Base-by-base conservation (phyloP, 352 stramenopile species). In the Pythium rishiriense region DNA sequence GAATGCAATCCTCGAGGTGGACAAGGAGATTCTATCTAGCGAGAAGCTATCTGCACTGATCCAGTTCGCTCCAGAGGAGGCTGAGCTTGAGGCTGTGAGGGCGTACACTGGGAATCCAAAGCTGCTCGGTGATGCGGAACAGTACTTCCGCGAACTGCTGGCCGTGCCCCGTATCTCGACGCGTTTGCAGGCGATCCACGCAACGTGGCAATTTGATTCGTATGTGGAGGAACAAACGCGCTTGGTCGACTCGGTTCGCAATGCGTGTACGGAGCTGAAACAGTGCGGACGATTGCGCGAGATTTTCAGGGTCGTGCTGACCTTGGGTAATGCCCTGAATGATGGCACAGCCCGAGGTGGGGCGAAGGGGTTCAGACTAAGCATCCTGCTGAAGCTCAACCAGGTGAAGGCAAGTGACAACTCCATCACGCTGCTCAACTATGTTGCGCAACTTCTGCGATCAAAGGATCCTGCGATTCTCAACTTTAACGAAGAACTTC, bases 241-340 rank as follows among this genome's bases (percentile, higher is more conserved):
- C 35, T 58, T 94, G 7, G 88, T 94, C 73, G 76, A 92, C 51
- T 87, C 87, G 9, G 81, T 99, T 17, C 82, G 77, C 33, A 88
- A 87, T 48, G 94, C 96, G 15, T 98, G 94, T 54, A 70, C 75
- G 3, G 91, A 98, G 69, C 68, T 98, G 15, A 86, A 96, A 64
- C 75, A 83, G 29, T 97, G 89, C 42, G 73, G 86, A 8, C 90
- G 90, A 45, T 69, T 99, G 14, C 82, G 91, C 50, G 80, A 97
- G 48, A 91, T 97, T 33, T 88, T 97, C 49, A 74, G 82, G 19
- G 74, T 97, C 2, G 85, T 97, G 19, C 41, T 97, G 35, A 84
- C 82, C 15, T 67, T 98, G 17, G 91, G 91, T 28, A 98, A 98
- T 61, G 88, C 89, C n/a, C 68, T 98, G 49, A 98, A 98, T 57